Evolutionary conservation across 257 asterid genomes (phyloP).

Genomic region (Salvia miltiorrhiza): DNA sequence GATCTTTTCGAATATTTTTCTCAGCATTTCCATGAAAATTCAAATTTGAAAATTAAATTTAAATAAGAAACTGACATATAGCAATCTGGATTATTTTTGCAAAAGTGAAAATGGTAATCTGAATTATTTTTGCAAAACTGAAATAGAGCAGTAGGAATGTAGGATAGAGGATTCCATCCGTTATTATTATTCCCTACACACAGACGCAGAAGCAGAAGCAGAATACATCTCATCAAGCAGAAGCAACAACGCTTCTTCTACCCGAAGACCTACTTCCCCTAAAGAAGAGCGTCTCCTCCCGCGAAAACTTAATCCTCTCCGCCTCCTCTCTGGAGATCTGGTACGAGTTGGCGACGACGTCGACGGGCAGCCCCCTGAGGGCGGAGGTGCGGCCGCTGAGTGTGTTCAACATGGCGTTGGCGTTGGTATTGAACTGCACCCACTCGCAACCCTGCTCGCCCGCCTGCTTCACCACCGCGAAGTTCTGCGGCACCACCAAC

Average conservation of each 20-base stretch:
- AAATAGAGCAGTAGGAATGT: too few species aligned
- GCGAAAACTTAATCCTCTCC: constrained; percentile 44
- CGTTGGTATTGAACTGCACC: constrained; percentile 71
- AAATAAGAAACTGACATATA: too few species aligned
- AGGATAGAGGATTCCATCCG: too few species aligned
- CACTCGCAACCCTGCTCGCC: constrained; percentile 56
- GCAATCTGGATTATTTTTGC: too few species aligned
- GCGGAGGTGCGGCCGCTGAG: constrained; percentile 68
- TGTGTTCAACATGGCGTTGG: constrained; percentile 65
- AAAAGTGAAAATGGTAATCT: too few species aligned
- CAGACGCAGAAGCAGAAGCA: constrained; percentile 18
- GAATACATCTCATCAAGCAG: constrained; percentile 13
- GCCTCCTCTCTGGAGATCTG: constrained; percentile 55
- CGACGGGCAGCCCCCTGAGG: constrained; percentile 49
- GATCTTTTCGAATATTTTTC: too few species aligned
- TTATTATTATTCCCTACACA: background rate
- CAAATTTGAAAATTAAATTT: too few species aligned
- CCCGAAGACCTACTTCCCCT: constrained; percentile 23
- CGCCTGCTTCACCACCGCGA: constrained; percentile 56
- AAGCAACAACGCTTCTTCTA: constrained; percentile 18
- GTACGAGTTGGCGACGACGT: constrained; percentile 46
- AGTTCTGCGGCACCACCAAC: constrained; percentile 63
- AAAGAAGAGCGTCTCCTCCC: constrained; percentile 51
- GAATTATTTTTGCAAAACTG: too few species aligned
- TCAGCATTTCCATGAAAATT: too few species aligned